Conservation (phyloP, 768 basidiomycete species). For the Mycena vulgaris region DNA sequence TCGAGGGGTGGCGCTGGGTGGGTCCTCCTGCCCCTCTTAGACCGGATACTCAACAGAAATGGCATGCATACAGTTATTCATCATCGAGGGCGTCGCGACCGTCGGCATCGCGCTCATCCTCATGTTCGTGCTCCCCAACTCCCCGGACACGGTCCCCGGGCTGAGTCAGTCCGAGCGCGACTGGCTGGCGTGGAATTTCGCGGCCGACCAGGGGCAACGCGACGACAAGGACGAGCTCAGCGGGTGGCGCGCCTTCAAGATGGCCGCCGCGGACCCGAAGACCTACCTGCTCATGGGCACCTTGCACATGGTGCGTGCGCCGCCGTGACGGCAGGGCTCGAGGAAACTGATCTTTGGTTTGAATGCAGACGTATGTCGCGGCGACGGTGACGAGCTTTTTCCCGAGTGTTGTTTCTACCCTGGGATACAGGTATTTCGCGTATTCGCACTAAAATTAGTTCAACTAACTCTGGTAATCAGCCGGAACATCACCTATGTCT, state of each 20-base stretch:
- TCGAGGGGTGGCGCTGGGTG: slow-evolving; percentile 66
- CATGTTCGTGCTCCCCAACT: slow-evolving; percentile 66
- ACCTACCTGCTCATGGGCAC: slow-evolving; percentile 55
- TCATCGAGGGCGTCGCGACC: slow-evolving; percentile 62
- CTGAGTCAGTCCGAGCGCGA: slow-evolving; percentile 63
- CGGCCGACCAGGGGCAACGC: slow-evolving; percentile 61
- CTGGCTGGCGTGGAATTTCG: slow-evolving; percentile 60
- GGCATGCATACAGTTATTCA: slow-evolving; percentile 60
- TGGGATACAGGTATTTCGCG: slow-evolving; percentile 28
- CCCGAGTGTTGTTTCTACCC: slow-evolving; percentile 32
- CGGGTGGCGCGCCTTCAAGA: slow-evolving; percentile 54
- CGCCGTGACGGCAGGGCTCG: too few species aligned
- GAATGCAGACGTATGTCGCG: slow-evolving; percentile 29
- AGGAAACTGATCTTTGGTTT: background rate
- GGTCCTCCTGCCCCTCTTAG: background rate
- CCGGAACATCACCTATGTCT: slow-evolving; percentile 36
- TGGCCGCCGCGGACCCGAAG: slow-evolving; percentile 63
- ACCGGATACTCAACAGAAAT: slow-evolving; percentile 29
- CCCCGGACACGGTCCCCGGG: slow-evolving; percentile 51
- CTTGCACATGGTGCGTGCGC: slow-evolving; percentile 28
- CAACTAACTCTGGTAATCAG: background rate
- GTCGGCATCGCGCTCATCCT: slow-evolving; percentile 61
- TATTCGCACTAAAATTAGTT: background rate
- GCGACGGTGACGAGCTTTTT: slow-evolving; percentile 36
- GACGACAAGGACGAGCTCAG: slow-evolving; percentile 61